Evolutionary conservation across 768 basidiomycete species (phyloP), one percentile per base, ranked within the genome.

Genomic region (Solioccasus polychromus): DNA sequence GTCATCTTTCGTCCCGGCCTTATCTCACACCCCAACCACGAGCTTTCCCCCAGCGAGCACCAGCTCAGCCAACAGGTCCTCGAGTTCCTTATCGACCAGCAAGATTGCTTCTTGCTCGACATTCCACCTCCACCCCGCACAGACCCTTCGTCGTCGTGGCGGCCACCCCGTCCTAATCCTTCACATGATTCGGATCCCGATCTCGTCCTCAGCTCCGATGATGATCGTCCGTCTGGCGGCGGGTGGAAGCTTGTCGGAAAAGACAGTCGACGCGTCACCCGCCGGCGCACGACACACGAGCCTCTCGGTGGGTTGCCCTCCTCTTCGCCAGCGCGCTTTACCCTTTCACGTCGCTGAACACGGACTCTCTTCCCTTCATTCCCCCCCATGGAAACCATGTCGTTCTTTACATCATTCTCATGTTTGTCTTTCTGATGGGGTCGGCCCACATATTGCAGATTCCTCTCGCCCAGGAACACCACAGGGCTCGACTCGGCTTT

Each of bases 1-100:
- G 88, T 95, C 36, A 95, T 98, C 53, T 99, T 99, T 68, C 88
- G 93, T 47, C 96, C 96, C 0, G 96, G 94, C 15, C 72, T 99
- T 5, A 83, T 99, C 48, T 88, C 91, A 8, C 91, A 93, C 63
- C 88, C 92, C 2, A 68, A 75, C 19, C 92, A 97, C 60, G 89
- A 92, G 58, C 80, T 94, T 73, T 80, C 79, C 6, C 92, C 92
- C 1, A 69, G 78, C 36, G 92, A 95, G 60, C 92, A 97, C 68
- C 79, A 82, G 8, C 77, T 92, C 8, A 92, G 87, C 52, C 95
- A 96, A 66, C 74, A 76, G 45, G 94, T 98, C 23, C 77, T 99
- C 39, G 93, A 97, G 63, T 97, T 96, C 64, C 74, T 99, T 42
- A 96, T 99, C 54, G 85, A 82, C n/a, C 85, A 97, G 52, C 94